A percentile compares a stretch with the other conserved stretches of the same genome.
These are phyloP conservation scores for Coemansia sp. DNA, from an alignment of 192 early-diverging fungal species.

Conservation along the genomic window DNA sequence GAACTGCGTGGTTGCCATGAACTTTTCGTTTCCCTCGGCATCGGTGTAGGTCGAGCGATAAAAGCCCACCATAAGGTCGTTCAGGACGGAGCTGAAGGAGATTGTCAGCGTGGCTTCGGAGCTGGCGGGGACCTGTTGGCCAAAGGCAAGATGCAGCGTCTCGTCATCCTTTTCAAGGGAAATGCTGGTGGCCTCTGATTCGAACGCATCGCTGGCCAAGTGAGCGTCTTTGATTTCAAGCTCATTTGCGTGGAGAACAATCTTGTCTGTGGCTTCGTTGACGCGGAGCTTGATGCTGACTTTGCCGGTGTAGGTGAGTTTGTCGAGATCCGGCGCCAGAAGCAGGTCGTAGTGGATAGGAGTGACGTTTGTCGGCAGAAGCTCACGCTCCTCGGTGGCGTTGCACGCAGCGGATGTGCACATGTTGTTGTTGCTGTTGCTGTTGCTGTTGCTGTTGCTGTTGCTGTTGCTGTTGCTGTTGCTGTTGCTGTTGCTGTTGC, in stretches of 20 bases:
- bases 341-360: constrained; percentile 83
- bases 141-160: constrained; percentile 63
- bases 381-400: constrained; percentile 61
- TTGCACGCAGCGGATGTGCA: constrained; percentile 28
- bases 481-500: neutral
- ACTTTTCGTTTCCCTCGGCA: constrained; percentile 60
- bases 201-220: constrained; percentile 58
- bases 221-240: constrained; percentile 60
- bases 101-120: constrained; percentile 60
- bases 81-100: constrained; percentile 67
- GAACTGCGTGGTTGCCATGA: constrained; percentile 94
- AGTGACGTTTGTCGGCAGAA: constrained; percentile 83
- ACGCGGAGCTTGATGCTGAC: constrained; percentile 74
- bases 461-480: neutral
- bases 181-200: constrained; percentile 31
- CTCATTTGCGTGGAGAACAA: constrained; percentile 70
- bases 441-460: constrained; percentile 1
- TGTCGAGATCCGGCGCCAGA: constrained; percentile 78
- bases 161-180: constrained; percentile 36
- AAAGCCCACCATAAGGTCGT: constrained; percentile 93
- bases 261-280: constrained; percentile 63
- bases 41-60: constrained; percentile 84
- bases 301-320: constrained; percentile 77
- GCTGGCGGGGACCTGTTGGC: constrained; percentile 57
- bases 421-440: constrained; percentile 12